Percentiles rank a stretch among this genome's conserved stretches.
phyloP scores from a whole-genome alignment of 2,329 filamentous ascomycete species.

The Fusarium sp. region DNA sequence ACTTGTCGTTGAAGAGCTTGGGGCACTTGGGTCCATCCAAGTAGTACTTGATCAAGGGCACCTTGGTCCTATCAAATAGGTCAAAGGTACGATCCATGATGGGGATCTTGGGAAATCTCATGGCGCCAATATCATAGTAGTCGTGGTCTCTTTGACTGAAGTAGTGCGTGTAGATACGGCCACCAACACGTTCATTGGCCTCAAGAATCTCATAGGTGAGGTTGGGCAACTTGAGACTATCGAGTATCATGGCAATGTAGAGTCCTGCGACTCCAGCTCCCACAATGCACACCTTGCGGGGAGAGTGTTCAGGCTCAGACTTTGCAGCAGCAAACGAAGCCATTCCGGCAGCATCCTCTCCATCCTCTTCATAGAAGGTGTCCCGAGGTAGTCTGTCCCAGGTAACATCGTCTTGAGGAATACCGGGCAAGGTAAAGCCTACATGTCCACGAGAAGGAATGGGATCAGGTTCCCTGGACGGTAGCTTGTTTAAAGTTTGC shows the following conservation, averaged over 20 bases:
- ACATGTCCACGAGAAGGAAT: too few relatives aligned
- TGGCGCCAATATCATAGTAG: conserved; percentile 30
- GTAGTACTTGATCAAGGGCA: background rate
- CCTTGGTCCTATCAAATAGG: background rate
- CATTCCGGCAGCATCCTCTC: background rate
- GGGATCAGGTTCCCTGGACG: too few relatives aligned
- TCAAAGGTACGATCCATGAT: background rate
- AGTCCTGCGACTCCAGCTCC: background rate
- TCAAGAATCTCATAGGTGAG: background rate
- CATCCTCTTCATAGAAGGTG: background rate
- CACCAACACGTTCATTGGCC: background rate
- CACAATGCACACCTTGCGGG: background rate
- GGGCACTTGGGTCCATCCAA: background rate
- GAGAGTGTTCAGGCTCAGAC: background rate
- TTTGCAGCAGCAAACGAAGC: background rate
- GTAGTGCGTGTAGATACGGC: conserved; percentile 13
- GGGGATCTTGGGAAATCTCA: conserved; percentile 18
- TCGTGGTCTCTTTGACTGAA: conserved; percentile 26
- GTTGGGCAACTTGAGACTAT: background rate
- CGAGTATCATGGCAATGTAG: background rate
- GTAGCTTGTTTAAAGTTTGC: background rate
- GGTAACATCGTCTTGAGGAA: background rate
- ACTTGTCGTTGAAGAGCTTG: background rate
- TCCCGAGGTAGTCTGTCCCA: background rate
- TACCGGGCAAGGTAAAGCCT: background rate